These are phyloP conservation scores for Gliomastix tumulicola DNA, from an alignment of 2,329 filamentous ascomycete species.

Conservation along the genomic window DNA sequence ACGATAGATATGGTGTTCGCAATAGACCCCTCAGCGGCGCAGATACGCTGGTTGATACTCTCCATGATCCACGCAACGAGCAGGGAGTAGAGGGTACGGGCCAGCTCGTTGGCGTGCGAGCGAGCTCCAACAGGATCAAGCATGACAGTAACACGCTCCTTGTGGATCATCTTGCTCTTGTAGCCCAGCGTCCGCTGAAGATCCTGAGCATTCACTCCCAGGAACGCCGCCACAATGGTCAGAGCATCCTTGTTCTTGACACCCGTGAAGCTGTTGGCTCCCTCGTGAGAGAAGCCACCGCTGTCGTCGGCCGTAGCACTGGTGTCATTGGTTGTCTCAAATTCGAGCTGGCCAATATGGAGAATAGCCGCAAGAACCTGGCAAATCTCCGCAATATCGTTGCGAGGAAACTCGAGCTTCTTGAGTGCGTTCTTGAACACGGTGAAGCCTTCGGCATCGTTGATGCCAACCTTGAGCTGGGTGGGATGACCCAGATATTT, in stretches of 20 bases:
- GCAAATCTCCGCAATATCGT: constrained; percentile 94
- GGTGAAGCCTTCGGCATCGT: constrained; percentile 91
- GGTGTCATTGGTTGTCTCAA: constrained; percentile 75
- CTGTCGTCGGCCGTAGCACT: constrained; percentile 80
- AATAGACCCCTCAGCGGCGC: constrained; percentile 79
- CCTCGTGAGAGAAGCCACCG: constrained; percentile 93
- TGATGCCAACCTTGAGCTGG: constrained; percentile 93
- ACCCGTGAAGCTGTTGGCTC: constrained; percentile 74
- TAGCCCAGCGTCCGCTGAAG: constrained; percentile 87
- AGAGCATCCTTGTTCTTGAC: constrained; percentile 94
- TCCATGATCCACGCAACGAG: constrained; percentile 93
- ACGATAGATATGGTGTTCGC: constrained; percentile 92
- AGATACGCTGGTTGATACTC: constrained; percentile 82
- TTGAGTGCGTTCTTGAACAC: constrained; percentile 94
- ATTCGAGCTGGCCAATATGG: constrained; percentile 97
- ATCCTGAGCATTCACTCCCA: constrained; percentile 75
- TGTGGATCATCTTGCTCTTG: constrained; percentile 93
- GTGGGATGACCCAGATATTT: constrained; percentile 94
- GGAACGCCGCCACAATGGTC: constrained; percentile 82
- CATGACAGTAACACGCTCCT: constrained; percentile 98
- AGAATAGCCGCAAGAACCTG: constrained; percentile 89
- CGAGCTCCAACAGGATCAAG: constrained; percentile 86
- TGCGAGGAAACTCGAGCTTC: constrained; percentile 87
- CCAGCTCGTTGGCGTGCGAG: constrained; percentile 88
- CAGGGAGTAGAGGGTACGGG: constrained; percentile 86